Evolutionary conservation across 108 stramenopile genomes (phyloP).

Genomic region (Cyclotella sp.): DNA sequence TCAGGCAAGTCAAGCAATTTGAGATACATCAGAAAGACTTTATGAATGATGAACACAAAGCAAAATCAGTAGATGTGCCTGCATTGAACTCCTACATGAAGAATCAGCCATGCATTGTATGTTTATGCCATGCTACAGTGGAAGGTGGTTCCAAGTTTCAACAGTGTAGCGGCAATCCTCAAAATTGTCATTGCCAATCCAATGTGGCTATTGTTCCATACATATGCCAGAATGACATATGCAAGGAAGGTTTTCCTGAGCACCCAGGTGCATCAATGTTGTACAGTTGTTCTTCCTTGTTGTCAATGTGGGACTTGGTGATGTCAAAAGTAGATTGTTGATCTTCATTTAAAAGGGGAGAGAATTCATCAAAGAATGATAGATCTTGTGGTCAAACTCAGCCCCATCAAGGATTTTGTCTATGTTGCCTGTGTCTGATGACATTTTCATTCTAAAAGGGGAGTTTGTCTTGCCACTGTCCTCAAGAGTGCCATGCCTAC

Average conservation of each 20-base stretch:
- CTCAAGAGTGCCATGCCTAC: too few relatives aligned
- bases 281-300: too few relatives aligned
- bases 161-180: constrained; percentile 8
- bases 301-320: too few relatives aligned
- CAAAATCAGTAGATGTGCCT: neutral
- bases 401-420: too few relatives aligned
- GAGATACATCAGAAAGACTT: constrained; percentile 19
- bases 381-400: too few relatives aligned
- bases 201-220: neutral
- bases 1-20: constrained; percentile 9
- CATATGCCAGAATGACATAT: constrained; percentile 4
- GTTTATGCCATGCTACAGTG: neutral
- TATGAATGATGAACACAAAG: constrained; percentile 17
- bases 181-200: neutral
- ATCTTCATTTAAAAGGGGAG: too few relatives aligned
- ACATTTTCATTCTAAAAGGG: too few relatives aligned
- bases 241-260: neutral
- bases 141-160: neutral
- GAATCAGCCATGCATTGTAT: neutral
- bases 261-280: too few relatives aligned
- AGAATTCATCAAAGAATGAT: too few relatives aligned
- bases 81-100: neutral
- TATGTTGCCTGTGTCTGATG: too few relatives aligned
- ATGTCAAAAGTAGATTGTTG: too few relatives aligned
- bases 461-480: too few relatives aligned